Evolutionary conservation across 2,329 filamentous ascomycete species (phyloP), one percentile per base, ranked within the genome.

Genomic region (Chaetomium strumarium): DNA sequence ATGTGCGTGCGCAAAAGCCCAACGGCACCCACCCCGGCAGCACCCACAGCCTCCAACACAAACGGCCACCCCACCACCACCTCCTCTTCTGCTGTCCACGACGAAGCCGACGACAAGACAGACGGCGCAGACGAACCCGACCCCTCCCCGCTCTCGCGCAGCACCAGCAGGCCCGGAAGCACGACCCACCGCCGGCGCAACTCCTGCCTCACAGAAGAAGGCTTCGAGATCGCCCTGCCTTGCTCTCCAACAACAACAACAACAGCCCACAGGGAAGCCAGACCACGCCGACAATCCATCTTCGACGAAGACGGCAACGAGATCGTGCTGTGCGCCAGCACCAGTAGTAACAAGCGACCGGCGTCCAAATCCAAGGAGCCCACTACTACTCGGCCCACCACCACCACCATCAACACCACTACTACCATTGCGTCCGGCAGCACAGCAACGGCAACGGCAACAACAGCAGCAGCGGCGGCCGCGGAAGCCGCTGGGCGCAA

Each of bases 1-100:
- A 91, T 95, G 75, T 91, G 86, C 64, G 78, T 88, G 3, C 79
- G 75, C 56, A 75, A 72, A 58, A 77, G n/a, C n/a, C n/a, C 44
- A 17, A 11, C 51, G 1, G 11, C 46, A 13, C 31, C 34, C 6
- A 3, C 13, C 13, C 34, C 11, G 34, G 34, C 13, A 37, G 13
- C 34, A n/a, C 13, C 34, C 13, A n/a, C 14, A 37, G 9, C 33
- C 33, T n/a, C 51, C 8, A 16, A 31, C 13, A 43, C 49, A 12
- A 55, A 53, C 47, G 40, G 50, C 17, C 39, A 52, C 33, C 11
- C 34, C 38, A 20, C 8, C 17, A 7, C 14, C n/a, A 36, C 16
- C 19, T 5, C 24, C 13, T 41, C 37, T n/a, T 41, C 37, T n/a
- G 20, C 39, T 7, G 20, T 14, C 13, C 39, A 11, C 17, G 20